Base-by-base conservation (phyloP, 352 stramenopile genomes). In the Globisporangium perplexum region DNA sequence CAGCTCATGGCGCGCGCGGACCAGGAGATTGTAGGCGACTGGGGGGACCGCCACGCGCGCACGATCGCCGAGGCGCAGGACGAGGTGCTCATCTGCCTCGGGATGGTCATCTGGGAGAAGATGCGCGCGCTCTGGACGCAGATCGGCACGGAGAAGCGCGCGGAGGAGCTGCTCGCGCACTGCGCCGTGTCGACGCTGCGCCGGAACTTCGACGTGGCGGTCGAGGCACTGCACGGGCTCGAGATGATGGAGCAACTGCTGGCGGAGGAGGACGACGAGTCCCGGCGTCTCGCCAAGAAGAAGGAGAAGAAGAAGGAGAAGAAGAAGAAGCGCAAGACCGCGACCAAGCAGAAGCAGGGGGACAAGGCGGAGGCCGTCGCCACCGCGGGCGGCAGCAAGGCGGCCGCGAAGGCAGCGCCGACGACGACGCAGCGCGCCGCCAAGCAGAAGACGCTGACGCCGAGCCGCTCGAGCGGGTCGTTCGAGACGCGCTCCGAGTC, bases 251-350 rank as follows among this genome's bases (percentile, higher is more conserved):
- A 92, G 49, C 81, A 90, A 47, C 43, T 94, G 33, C 61, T 94
- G 44, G 81, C 83, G 14, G 83, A 94, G 49, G 83, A 94, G 60
- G 83, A 92, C 49, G 81, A 92, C 46, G 83, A 94, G 54, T 86
- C 68, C 53, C 64, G 73, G 39, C 80, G 81, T 20, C 53, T 90
- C 30, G 80, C 72, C 2, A 86, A 89, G 63, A 94, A 91, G 57
- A 94, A 94, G 47, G 83, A 94, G 44, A 94, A 94, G 69, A 72
- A 72, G 41, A 94, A 94, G 55, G 83, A 92, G 56, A 94, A 94
- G 59, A 94, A 92, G 69, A 94, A 94, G 57, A 94, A 94, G 42
- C 79, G 83, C 38, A 93, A 93, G 62, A 83, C 62, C 23, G 80
- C 73, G 5, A 77, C 79, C 12, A 90, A 92, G 51, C 73, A 81